Base-by-base conservation (phyloP, 2,329 filamentous ascomycete genomes). In the Monosporascus cannonballus region DNA sequence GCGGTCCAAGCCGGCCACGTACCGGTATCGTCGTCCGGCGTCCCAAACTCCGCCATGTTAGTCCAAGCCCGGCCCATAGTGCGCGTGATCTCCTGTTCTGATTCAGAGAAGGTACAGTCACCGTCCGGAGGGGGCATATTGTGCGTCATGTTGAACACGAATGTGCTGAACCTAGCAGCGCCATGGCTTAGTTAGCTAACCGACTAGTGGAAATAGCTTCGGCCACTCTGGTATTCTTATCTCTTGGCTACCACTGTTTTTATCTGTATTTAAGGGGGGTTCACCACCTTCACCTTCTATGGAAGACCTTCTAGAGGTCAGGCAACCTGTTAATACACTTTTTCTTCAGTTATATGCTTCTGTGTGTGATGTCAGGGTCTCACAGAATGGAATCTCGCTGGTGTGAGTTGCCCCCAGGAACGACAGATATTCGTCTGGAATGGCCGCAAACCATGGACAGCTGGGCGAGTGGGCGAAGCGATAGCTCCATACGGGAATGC, bases 371-470 rank as follows among this genome's bases (percentile, higher is more conserved):
- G n/a, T n/a, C n/a, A n/a, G n/a, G n/a, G n/a, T n/a, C n/a, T n/a
- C n/a, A n/a, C n/a, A n/a, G n/a, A n/a, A 67, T 2, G 64, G 64
- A 36, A 67, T 61, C 52, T 67, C 64, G 30, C 60, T 59, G 8
- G 65, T 58, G 50, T 67, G 64, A 8, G 63, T 61, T 3, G 58
- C 56, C 1, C 60, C 63, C 6, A 67, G 58, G 3, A 51, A 18
- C 9, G 39, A 24, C 4, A 64, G 42, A 2, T 49, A 52, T 6
- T 37, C 46, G 1, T 50, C 20, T n/a, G 57, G 46, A 18, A 64
- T 60, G 14, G n/a, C 37, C 2, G 18, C 11, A 18, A 54, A 58
- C 61, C 63, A 65, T 1, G 57, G 38, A 25, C 63, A 65, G n/a
- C 37, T 61, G 1, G 61, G 58, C n/a, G 45, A 45, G 30, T 65